Conservation (phyloP, 129 eudicot species). For the Heracleum sosnowskyi region DNA sequence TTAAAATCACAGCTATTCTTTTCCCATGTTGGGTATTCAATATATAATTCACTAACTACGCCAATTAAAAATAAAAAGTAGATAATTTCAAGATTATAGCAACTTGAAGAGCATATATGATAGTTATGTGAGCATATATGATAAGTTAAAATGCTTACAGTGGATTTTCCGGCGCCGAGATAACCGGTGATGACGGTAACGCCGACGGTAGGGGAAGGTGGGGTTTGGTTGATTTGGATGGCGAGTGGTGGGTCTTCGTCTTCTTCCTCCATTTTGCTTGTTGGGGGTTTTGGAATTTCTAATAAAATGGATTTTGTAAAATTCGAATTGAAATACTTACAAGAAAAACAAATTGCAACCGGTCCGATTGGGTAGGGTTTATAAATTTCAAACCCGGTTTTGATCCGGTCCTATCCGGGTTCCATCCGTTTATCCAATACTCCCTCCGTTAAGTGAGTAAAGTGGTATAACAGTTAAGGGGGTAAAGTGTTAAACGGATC, state of each 20-base stretch:
- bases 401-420: no score
- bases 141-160: conserved; percentile 52
- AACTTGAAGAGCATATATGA: neutral
- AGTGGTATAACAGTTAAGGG: no score
- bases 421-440: no score
- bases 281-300: no score
- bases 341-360: no score
- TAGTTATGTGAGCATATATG: neutral
- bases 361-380: no score
- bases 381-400: no score
- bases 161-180: conserved; percentile 96
- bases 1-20: conserved; percentile 90
- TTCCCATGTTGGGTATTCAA: conserved; percentile 80
- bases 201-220: conserved; percentile 51
- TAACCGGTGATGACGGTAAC: conserved; percentile 98
- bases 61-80: neutral
- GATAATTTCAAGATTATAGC: neutral
- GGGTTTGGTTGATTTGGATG: conserved; percentile 44
- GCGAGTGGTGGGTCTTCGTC: conserved; percentile 81
- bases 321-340: no score
- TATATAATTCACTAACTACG: conserved; percentile 76
- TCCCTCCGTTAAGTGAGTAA: no score
- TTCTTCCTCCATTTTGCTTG: conserved; percentile 80
- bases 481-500: no score
- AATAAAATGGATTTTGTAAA: no score